phyloP scores from a whole-genome alignment of 106 monocot genomes.

The Ottelia alismoides region DNA sequence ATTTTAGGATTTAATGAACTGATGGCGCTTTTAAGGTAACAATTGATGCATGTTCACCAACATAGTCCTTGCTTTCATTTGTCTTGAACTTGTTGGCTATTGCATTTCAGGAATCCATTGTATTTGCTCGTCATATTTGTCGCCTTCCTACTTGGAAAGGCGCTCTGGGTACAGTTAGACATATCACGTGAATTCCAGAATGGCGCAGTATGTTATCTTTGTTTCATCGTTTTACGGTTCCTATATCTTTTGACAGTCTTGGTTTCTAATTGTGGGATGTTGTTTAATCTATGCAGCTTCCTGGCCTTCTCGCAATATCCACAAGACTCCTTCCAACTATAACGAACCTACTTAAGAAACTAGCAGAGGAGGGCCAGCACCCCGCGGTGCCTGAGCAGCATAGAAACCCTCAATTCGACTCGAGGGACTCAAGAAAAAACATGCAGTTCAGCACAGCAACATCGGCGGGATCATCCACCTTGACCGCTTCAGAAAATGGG shows the following conservation, averaged over 20 bases:
- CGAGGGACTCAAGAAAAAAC: conserved; percentile 29
- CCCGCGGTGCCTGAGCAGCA: conserved; percentile 25
- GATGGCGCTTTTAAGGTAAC: conserved; percentile 82
- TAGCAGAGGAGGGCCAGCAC: conserved; percentile 73
- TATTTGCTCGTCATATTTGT: conserved; percentile 76
- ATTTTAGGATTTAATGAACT: conserved; percentile 93
- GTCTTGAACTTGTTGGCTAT: not conserved
- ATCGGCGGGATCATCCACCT: conserved; percentile 52
- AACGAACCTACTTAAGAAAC: conserved; percentile 76
- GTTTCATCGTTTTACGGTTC: not conserved
- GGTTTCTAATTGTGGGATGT: not conserved
- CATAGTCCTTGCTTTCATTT: not conserved
- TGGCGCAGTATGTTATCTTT: conserved; percentile 60
- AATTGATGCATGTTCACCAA: not conserved
- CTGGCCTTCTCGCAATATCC: conserved; percentile 67
- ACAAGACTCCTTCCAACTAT: conserved; percentile 85
- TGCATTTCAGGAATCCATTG: conserved; percentile 56
- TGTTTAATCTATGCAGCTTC: conserved; percentile 33
- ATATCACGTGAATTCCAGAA: conserved; percentile 64
- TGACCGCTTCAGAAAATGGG: conserved; percentile 54
- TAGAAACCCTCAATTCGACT: conserved; percentile 24
- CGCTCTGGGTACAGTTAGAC: conserved; percentile 97
- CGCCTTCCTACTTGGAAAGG: conserved; percentile 67
- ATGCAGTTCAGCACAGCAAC: conserved; percentile 10
- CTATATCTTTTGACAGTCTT: not conserved